Percentiles rank a stretch among this genome's conserved stretches.
Conservation (phyloP, 225 moss, liverwort and hornwort species). For the Sphagnum contortum region DNA sequence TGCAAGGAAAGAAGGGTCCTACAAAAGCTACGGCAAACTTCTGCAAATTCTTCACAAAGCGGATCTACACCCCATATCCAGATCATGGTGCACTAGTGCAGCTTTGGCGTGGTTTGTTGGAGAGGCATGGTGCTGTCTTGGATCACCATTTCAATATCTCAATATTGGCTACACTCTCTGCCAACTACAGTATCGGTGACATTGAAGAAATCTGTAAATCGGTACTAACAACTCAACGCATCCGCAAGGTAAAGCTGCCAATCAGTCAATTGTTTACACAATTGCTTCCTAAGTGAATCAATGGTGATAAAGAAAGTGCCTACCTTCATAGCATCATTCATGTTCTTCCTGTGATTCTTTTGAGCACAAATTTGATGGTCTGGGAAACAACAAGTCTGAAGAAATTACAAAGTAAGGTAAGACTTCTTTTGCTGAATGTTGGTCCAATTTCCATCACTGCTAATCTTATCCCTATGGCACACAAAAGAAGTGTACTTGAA, state of each 20-base stretch:
- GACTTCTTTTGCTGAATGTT: no score
- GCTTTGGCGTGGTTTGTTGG: conserved; percentile 66
- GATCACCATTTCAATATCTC: conserved; percentile 74
- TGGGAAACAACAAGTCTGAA: no score
- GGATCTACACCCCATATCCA: conserved; percentile 81
- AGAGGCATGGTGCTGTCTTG: conserved; percentile 61
- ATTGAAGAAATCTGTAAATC: conserved; percentile 60
- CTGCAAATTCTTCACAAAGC: conserved; percentile 63
- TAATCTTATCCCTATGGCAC: no score
- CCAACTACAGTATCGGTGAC: conserved; percentile 56
- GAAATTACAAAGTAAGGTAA: no score
- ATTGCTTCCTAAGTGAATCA: not conserved
- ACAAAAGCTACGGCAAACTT: conserved; percentile 57
- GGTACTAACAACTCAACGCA: conserved; percentile 32
- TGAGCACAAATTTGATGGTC: no score
- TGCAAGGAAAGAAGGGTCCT: conserved; percentile 70
- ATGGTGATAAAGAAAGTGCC: not conserved
- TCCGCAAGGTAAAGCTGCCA: conserved; percentile 27
- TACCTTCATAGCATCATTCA: no score
- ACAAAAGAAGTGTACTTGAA: no score
- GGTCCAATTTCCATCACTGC: no score
- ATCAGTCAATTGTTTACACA: not conserved
- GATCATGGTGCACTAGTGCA: conserved; percentile 57
- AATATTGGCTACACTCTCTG: conserved; percentile 52
- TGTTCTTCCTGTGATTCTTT: no score